Evolutionary conservation across 1,284 basidiomycete species (phyloP).

Genomic region (Ustilago hordei): DNA sequence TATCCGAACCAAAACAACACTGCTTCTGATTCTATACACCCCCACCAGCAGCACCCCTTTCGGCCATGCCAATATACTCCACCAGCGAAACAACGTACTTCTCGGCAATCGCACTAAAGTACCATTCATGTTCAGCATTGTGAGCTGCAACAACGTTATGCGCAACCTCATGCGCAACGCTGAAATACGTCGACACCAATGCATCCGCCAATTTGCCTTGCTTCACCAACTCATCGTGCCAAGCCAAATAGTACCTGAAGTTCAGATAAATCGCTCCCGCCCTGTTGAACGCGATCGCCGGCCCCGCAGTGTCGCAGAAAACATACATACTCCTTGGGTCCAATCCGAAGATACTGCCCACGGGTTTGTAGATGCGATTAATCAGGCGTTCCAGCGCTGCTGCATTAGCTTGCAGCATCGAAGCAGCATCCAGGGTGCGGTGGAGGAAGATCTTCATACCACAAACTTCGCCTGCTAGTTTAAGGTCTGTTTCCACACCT

Average conservation of each 20-base stretch:
- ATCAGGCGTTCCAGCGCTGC: slow-evolving; percentile 68
- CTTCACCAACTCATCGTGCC: slow-evolving; percentile 82
- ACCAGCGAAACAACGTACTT: slow-evolving; percentile 72
- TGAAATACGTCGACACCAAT: slow-evolving; percentile 87
- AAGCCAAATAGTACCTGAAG: slow-evolving; percentile 82
- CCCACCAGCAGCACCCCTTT: slow-evolving; percentile 8
- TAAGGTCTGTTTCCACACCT: slow-evolving; percentile 67
- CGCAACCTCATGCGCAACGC: slow-evolving; percentile 84
- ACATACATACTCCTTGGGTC: slow-evolving; percentile 80
- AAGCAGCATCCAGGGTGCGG: slow-evolving; percentile 54
- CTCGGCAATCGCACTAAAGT: slow-evolving; percentile 90
- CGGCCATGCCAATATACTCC: slow-evolving; percentile 48
- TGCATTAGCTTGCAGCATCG: slow-evolving; percentile 62
- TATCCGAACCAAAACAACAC: not conserved
- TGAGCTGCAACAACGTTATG: slow-evolving; percentile 83
- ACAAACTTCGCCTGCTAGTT: slow-evolving; percentile 68
- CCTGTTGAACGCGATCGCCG: slow-evolving; percentile 92
- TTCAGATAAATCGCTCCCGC: slow-evolving; percentile 91
- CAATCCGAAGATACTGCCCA: slow-evolving; percentile 69
- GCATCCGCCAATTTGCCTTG: slow-evolving; percentile 77
- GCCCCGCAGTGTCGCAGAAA: slow-evolving; percentile 85
- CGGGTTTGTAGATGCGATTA: slow-evolving; percentile 65
- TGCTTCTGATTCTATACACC: not conserved
- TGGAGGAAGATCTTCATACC: slow-evolving; percentile 70
- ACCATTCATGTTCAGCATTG: slow-evolving; percentile 82